Percentiles rank a stretch among this genome's conserved stretches.
phyloP scores from a whole-genome alignment of 148 eudicot genomes.

The Nyssa sinensis region DNA sequence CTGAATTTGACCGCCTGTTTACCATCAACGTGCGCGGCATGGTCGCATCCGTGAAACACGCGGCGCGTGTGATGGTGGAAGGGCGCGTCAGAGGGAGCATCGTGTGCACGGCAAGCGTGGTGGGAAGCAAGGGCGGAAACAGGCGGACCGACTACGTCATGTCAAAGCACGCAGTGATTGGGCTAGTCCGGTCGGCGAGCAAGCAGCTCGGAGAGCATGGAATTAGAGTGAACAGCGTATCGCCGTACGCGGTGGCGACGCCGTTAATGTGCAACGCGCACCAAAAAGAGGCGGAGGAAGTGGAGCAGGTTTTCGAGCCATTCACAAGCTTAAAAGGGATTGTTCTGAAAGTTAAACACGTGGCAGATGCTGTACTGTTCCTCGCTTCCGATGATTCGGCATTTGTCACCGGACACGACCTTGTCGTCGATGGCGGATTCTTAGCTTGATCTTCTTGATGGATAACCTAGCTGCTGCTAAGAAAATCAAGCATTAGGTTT shows the following conservation, averaged over 20 bases:
- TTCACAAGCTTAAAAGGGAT: constrained; percentile 10
- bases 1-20: constrained; percentile 10
- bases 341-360: constrained; percentile 4
- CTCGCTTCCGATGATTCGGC: constrained; percentile 27
- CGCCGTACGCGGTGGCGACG: constrained; percentile 28
- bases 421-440: constrained; percentile 29
- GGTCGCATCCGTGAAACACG: constrained; percentile 22
- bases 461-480: neutral
- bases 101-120: constrained; percentile 27
- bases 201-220: constrained; percentile 29
- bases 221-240: constrained; percentile 35
- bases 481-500: too few relatives aligned
- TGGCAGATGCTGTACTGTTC: constrained; percentile 27
- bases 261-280: neutral
- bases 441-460: neutral
- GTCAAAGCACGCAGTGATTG: constrained; percentile 38
- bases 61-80: constrained; percentile 31
- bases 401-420: constrained; percentile 26
- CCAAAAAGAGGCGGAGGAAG: neutral
- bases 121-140: neutral
- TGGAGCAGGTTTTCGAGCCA: constrained; percentile 6
- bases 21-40: constrained; percentile 17
- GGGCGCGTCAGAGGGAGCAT: constrained; percentile 23
- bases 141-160: constrained; percentile 16
- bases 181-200: constrained; percentile 25